Conservation (phyloP, 768 basidiomycete species). For the Terana coerulea region DNA sequence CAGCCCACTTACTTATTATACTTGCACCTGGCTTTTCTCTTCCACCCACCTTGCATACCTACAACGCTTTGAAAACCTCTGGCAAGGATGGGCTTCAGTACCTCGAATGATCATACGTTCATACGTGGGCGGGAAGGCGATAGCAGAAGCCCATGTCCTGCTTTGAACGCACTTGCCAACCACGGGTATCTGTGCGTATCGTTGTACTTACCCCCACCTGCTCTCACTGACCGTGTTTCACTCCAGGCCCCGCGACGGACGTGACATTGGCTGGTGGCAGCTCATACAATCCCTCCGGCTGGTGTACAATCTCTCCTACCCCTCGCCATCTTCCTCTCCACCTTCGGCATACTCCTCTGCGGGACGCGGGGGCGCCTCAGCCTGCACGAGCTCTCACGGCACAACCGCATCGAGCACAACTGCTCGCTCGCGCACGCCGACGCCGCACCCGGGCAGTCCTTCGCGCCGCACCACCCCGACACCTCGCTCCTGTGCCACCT, state of each 20-base stretch:
- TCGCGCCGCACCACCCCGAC: slow-evolving; percentile 40
- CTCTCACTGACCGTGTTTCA: neutral
- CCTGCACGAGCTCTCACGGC: slow-evolving; percentile 50
- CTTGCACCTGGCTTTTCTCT: no score
- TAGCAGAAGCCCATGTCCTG: slow-evolving; percentile 66
- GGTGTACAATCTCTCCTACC: slow-evolving; percentile 61
- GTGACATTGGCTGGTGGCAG: slow-evolving; percentile 42
- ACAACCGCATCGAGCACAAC: slow-evolving; percentile 63
- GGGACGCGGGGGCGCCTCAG: slow-evolving; percentile 24
- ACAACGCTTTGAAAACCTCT: no score
- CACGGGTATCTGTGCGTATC: slow-evolving; percentile 66
- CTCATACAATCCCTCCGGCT: slow-evolving; percentile 45
- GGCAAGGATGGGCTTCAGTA: no score
- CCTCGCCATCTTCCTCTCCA: slow-evolving; percentile 53
- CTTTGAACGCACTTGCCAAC: slow-evolving; percentile 70
- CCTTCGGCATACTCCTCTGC: slow-evolving; percentile 23
- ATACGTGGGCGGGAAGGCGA: no score
- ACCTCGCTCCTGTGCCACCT: slow-evolving; percentile 32
- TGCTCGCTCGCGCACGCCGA: slow-evolving; percentile 57
- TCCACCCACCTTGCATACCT: no score
- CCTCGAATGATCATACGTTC: no score
- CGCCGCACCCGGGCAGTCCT: slow-evolving; percentile 31
- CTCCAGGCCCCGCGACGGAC: slow-evolving; percentile 51
- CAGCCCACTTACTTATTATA: no score
- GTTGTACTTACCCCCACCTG: neutral